Base-by-base conservation (phyloP, 768 basidiomycete genomes). In the Macrocybe gigantea region DNA sequence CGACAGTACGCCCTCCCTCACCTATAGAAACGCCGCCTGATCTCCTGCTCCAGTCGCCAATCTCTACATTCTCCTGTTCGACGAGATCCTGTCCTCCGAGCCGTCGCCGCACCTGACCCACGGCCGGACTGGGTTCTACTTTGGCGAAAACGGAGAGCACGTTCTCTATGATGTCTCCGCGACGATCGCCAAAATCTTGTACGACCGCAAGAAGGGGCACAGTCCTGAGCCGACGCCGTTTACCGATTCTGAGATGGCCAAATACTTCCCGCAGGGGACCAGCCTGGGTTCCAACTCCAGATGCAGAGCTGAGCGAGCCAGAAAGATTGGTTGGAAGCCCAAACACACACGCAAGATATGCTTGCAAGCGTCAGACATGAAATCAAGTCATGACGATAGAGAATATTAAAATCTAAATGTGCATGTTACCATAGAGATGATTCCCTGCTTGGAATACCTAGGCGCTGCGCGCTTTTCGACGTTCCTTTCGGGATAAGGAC, bases 291-390 rank as follows among this genome's bases (percentile, higher is more conserved):
- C 66, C 2, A 79, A 79, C 51, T 68, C 74, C 3, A 67, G 76
- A 11, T 72, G 70, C 53, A 63, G 62, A 29, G 69, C 70, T 0
- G 71, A 73, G 37, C 64, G 75, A 44, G 64, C 68, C 1, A 64
- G 65, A 38, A 57, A 60, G 9, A 54, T 81, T 38, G 79, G 80
- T 10, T 81, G 80, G 80, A 71, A 70, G 47, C 77, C 81, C 7
- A 6, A 44, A 13, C 32, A 44, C 14, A 33, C 29, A 44, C 32
- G 42, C 13, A 13, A 5, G 42, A 44, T 13, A 44, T 44, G 42
- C 31, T 44, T 13, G 35, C 30, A 34, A 44, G 42, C 42, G 32
- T 44, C 31, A 44, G 15, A 30, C 42, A 31, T 9, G 42, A 44
- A 34, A 34, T 44, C 5, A 22, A 22, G 22, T 22, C 22, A 22